Percentiles rank a stretch among this genome's conserved stretches.
Evolutionary conservation across 2,329 filamentous ascomycete genomes (phyloP).

Genomic region (Phoma sp.): DNA sequence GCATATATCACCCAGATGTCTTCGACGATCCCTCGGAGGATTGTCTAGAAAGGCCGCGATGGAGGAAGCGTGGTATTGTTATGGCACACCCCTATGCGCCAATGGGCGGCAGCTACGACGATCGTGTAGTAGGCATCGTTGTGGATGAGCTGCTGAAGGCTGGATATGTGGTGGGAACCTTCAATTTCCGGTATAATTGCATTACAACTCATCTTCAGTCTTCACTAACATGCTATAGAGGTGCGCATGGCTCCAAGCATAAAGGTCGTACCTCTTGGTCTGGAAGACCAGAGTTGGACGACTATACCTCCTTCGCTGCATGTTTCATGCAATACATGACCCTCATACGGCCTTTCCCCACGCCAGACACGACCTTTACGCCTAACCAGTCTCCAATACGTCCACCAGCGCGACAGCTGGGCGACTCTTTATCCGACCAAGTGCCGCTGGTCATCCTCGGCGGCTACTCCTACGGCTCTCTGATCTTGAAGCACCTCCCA

Average conservation of each 20-base stretch:
- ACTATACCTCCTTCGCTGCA: slow-evolving; percentile 83
- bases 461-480: slow-evolving; percentile 91
- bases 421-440: slow-evolving; percentile 1
- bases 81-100: slow-evolving; percentile 92
- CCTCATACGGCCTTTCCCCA: slow-evolving; percentile 52
- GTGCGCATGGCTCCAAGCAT: slow-evolving; percentile 69
- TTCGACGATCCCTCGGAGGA: slow-evolving; percentile 25
- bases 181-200: slow-evolving; percentile 80
- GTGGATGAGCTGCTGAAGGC: slow-evolving; percentile 69
- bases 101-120: slow-evolving; percentile 84
- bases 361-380: slow-evolving; percentile 21
- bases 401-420: not conserved
- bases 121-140: slow-evolving; percentile 75
- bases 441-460: slow-evolving; percentile 64
- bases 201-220: too few relatives aligned
- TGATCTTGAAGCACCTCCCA: slow-evolving; percentile 78
- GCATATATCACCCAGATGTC: slow-evolving; percentile 71
- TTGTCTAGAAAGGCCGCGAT: slow-evolving; percentile 17
- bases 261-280: slow-evolving; percentile 87
- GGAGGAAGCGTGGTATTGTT: slow-evolving; percentile 63
- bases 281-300: slow-evolving; percentile 77
- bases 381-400: slow-evolving; percentile 24
- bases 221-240: slow-evolving; percentile 60
- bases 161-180: slow-evolving; percentile 82
- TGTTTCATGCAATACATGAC: slow-evolving; percentile 80